Evolutionary conservation across 129 eudicot species (phyloP).

Genomic region (Sambucus nigra): DNA sequence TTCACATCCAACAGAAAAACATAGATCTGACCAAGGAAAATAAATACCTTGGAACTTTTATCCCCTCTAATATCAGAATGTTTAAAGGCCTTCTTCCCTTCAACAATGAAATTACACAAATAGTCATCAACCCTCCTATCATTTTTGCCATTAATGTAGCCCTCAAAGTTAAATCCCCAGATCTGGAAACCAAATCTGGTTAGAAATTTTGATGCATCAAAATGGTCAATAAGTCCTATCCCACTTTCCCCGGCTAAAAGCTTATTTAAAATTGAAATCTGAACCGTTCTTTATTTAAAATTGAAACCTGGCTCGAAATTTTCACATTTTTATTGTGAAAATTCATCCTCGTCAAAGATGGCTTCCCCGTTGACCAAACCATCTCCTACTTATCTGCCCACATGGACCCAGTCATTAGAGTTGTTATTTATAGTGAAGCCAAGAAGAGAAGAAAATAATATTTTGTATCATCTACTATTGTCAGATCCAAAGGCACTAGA

Average conservation of each 20-base stretch:
- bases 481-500: too few relatives aligned
- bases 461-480: too few relatives aligned
- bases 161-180: slow-evolving; percentile 71
- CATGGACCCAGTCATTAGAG: too few relatives aligned
- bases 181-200: slow-evolving; percentile 95
- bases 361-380: too few relatives aligned
- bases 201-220: slow-evolving; percentile 91
- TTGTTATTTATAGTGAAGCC: too few relatives aligned
- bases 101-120: slow-evolving; percentile 76
- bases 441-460: too few relatives aligned
- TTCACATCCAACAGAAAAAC: background rate
- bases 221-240: slow-evolving; percentile 70
- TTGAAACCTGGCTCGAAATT: too few relatives aligned
- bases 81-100: slow-evolving; percentile 86
- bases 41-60: slow-evolving; percentile 46
- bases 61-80: slow-evolving; percentile 80
- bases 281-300: too few relatives aligned
- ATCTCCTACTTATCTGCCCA: too few relatives aligned
- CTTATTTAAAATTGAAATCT: too few relatives aligned
- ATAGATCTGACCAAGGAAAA: background rate
- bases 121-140: slow-evolving; percentile 90
- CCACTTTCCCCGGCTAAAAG: slow-evolving; percentile 82
- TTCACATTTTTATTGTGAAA: too few relatives aligned
- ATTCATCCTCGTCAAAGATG: too few relatives aligned
- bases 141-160: slow-evolving; percentile 91